Percentiles rank a stretch among this genome's conserved stretches.
These are phyloP conservation scores for Dalbergia oliveri DNA, from an alignment of 306 rosid species.

Conservation along the genomic window DNA sequence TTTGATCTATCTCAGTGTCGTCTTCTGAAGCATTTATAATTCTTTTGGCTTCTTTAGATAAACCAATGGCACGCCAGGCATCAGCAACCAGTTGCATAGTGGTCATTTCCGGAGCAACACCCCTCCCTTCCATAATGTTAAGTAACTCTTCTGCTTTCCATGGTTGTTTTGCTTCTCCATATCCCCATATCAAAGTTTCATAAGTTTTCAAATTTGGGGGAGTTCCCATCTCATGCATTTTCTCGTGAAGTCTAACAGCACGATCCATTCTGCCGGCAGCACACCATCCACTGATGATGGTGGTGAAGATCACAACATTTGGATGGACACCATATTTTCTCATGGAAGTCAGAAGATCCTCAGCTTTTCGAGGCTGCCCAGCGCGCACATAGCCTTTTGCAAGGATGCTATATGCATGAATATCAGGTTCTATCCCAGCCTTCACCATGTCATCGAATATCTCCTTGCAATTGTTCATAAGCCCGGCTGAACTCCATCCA, in stretches of 20 bases:
- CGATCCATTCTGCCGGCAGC: conserved; percentile 80
- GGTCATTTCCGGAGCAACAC: conserved; percentile 67
- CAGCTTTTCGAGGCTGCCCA: conserved; percentile 79
- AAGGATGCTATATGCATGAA: conserved; percentile 86
- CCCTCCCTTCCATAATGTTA: conserved; percentile 68
- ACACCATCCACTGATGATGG: conserved; percentile 96
- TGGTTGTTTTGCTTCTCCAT: conserved; percentile 92
- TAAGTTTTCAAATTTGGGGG: conserved; percentile 80
- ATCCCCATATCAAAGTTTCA: conserved; percentile 98
- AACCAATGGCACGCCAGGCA: conserved; percentile 89
- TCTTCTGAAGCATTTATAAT: conserved; percentile 55
- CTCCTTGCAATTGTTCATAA: conserved; percentile 82
- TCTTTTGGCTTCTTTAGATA: conserved; percentile 65
- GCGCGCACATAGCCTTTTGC: conserved; percentile 95
- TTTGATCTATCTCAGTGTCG: conserved; percentile 45
- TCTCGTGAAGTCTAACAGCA: conserved; percentile 64
- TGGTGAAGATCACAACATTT: conserved; percentile 94
- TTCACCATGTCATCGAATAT: conserved; percentile 87
- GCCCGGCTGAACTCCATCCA: conserved; percentile 92
- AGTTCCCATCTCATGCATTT: conserved; percentile 68
- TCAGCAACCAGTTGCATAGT: conserved; percentile 79
- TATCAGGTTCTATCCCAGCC: conserved; percentile 82
- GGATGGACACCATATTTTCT: conserved; percentile 69
- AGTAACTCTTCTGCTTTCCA: conserved; percentile 92
- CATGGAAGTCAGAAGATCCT: conserved; percentile 75